Evolutionary conservation across 345 rosid genomes (phyloP), one percentile per base, ranked within the genome.

Genomic region (Excoecaria cochinchinensis): DNA sequence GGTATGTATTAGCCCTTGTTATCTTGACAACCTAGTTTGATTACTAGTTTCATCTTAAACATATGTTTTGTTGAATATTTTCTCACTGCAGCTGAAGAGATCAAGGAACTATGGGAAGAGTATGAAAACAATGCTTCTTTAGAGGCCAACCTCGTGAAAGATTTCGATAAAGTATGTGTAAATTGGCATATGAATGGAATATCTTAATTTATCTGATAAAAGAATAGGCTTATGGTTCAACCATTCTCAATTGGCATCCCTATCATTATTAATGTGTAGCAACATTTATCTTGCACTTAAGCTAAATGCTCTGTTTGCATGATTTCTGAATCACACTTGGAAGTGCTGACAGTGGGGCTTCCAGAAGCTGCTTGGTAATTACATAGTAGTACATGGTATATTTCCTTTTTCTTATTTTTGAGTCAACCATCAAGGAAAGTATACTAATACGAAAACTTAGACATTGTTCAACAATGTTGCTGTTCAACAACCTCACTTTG

Each of bases 51-150:
- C 11, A 22, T 21, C 12, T 11, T 51, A 39, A 24, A 57, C 44
- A 15, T 44, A 8, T 51, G 4, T 60, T 12, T 46, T 42, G 72
- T 42, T 48, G 17, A 62, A 9, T 31, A 2, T 6, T 59, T n/a
- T 44, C 40, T 59, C 36, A 25, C 63, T 72, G 62, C 75, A 80
- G 83, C 80, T 80, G 80, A 72, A 61, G 83, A 80, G 80, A 80
- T 80, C 77, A 80, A 76, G 64, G 80, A 80, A 57, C 58, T 80
- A 15, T 80, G 83, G 83, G 62, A 51, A 3, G 83, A 76, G 74
- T 76, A 80, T 80, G 83, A 80, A 47, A 76, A 80, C 60, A 80
- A 80, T 55, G 83, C 77, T 50, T 76, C 83, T 58, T 67, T 80
- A 21, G 83, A 76, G 77, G 83, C 83, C 52, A 80, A 68, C 68